Base-by-base conservation (phyloP, 805 yeast species). In the Yamadazyma endophytica region DNA sequence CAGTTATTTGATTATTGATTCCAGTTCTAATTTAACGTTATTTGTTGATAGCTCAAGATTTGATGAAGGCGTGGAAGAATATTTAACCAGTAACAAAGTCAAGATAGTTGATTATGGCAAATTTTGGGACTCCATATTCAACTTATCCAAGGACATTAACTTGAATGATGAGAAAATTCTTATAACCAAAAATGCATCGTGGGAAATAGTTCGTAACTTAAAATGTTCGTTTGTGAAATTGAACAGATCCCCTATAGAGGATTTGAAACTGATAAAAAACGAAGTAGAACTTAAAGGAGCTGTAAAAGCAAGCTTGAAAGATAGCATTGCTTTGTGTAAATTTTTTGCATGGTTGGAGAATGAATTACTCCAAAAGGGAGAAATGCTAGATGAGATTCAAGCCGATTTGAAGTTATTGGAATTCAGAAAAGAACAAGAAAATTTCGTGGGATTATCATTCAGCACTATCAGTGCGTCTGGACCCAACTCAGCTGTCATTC, bases 381-480 rank as follows among this genome's bases (percentile, higher is more conserved):
- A 58, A 30, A 50, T 56, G 32, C 57, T 77, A 15, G 75, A 73
- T 40, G 90, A 83, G 56, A 56, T 73, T 22, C 70, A 71, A 38
- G 87, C 79, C 13, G 77, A 76, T 49, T 70, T 73, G 9, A 67
- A 71, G 50, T 43, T 56, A 42, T 40, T 63, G 14, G 52, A 52
- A 31, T 57, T 56, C 44, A 55, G 69, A 43, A 35, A 61, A 31
- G 44, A 55, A 38, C 75, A 70, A 36, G 57, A 64, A 23, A 59
- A 70, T 39, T 77, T 72, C 47, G 68, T 61, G 13, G 92, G 89
- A 0, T 68, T 77, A 26, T 78, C 87, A 3, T 83, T 83, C 54
- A 78, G 75, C 29, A 82, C 92, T 0, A 82, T 83, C 28, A 76
- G 86, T 31, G 75, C 88, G 4, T 68, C 85, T 1, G 92, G 90